Evolutionary conservation across 2,329 filamentous ascomycete species (phyloP), one percentile per base, ranked within the genome.

Genomic region (Apiospora koreana): DNA sequence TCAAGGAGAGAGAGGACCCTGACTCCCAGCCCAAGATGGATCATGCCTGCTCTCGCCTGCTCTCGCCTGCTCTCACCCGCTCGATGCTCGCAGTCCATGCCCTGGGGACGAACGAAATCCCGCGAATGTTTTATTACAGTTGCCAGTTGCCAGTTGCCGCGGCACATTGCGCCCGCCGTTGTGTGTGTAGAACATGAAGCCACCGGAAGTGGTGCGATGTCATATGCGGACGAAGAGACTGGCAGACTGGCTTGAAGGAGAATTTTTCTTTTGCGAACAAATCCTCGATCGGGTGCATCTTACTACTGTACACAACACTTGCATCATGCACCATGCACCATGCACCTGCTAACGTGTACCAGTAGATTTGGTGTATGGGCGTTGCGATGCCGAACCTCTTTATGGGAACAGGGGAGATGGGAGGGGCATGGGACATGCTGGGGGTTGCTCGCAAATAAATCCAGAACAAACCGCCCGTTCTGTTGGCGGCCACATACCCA

Each of bases 261-360:
- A 21, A 18, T 54, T 35, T 35, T n/a, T 12, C 54, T 18, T 31
- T 62, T n/a, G 31, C 54, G 7, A 38, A 38, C 6, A 38, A 62
- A 62, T 62, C 54, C 18, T 62, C 54, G 54, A 62, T 62, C 54
- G 54, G 31, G 31, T 62, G 54, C 54, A 62, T 38, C 54, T 62
- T 7, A 28, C 9, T n/a, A n/a, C n/a, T n/a, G n/a, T n/a, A 38
- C 28, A 38, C 31, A 38, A 28, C 54, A 38, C 54, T 62, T 38
- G 54, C 54, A 62, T 62, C 54, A 62, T 62, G 54, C 54, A 62
- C 31, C 54, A 62, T 62, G 54, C 54, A 62, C 31, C 54, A 62
- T 62, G 54, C 54, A 62, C 31, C 21, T 62, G n/a, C 54, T 62
- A 62, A 62, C 31, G 54, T 62, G 54, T 14, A 12, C 28, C 31